Conservation (phyloP, 345 rosid species). For the Eucalyptus albens region DNA sequence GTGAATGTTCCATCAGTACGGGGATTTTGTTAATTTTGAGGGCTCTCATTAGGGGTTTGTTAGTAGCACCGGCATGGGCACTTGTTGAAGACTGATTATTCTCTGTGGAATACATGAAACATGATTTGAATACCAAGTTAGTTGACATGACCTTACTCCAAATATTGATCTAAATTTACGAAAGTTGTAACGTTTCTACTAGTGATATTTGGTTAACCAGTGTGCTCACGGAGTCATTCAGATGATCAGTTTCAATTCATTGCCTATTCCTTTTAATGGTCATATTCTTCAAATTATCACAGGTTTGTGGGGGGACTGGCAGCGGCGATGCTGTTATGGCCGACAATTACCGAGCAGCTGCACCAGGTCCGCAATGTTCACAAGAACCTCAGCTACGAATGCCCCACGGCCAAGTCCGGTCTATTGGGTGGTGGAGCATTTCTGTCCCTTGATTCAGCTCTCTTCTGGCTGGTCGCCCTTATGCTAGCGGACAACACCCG, state of each 20-base stretch:
- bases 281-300: background rate
- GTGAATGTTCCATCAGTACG: background rate
- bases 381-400: slow-evolving; percentile 16
- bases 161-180: background rate
- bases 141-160: background rate
- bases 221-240: background rate
- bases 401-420: slow-evolving; percentile 86
- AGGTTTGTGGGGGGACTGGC: slow-evolving; percentile 63
- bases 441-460: slow-evolving; percentile 65
- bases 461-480: slow-evolving; percentile 74
- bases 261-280: background rate
- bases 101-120: background rate
- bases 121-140: background rate
- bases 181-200: background rate
- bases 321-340: slow-evolving; percentile 53
- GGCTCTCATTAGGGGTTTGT: background rate
- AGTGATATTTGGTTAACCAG: background rate
- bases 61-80: background rate
- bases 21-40: background rate
- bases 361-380: slow-evolving; percentile 55
- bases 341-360: slow-evolving; percentile 69
- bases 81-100: background rate
- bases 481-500: slow-evolving; percentile 83
- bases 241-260: background rate
- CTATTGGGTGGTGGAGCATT: slow-evolving; percentile 85